Evolutionary conservation across 441 rosid species (phyloP), one percentile per base, ranked within the genome.

Genomic region (Populus tomentosa): DNA sequence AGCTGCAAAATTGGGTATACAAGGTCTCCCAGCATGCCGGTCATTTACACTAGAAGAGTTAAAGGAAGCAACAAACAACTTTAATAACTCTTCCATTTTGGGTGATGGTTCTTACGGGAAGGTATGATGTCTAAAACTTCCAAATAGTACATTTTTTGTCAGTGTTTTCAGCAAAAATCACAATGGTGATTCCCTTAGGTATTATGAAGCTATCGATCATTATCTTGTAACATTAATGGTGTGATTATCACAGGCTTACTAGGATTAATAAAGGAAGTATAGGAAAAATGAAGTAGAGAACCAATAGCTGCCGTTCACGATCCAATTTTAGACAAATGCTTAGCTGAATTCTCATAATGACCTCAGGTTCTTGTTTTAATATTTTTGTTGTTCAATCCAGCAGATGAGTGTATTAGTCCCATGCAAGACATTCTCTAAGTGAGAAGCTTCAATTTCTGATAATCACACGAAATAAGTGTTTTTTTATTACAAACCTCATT

Each of bases 71-170:
- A 82, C 92, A 20, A 79, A 82, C 56, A 83, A 86, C 84, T 89
- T 89, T 62, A 81, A 84, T 70, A 68, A 70, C 30, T 71, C 87
- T 33, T 26, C 82, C 66, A 32, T 83, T 71, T 69, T 89, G 69
- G 89, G 89, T 5, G 89, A 87, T 81, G 84, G 92, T 67, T 82
- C 86, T 74, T 80, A 80, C 63, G 92, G 92, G 75, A 85, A 83
- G 90, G 92, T 89, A 82, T 35, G 5, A 16, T 62, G 46, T 33
- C 69, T 40, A 10, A 46, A 50, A 67, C 75, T 67, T 36, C 9
- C 30, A 50, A 33, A 56, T 7, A 40, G 11, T 30, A 4, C 30
- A 28, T 28, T 28, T 28, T 28, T 28, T 28, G 2, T 28, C 2
- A 28, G 30, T 28, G 30, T 28, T n/a, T 16, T 73, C 53, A 10